phyloP scores from a whole-genome alignment of 2,329 filamentous ascomycete species.

The Cladosporium sp. region DNA sequence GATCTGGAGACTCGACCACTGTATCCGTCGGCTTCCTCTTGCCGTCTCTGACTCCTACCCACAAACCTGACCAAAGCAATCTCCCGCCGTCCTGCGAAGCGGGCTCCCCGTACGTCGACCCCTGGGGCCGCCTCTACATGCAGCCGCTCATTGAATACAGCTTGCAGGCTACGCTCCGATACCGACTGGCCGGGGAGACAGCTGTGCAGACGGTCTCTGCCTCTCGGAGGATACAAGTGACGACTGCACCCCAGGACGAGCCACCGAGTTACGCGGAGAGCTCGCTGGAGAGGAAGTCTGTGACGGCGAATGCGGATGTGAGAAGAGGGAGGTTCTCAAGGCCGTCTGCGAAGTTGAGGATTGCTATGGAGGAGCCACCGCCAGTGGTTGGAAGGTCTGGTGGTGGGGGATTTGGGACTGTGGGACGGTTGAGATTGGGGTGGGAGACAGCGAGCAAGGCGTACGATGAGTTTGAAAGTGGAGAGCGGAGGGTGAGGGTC shows the following conservation, averaged over 20 bases:
- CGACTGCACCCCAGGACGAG: not conserved
- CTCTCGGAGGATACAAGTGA: not conserved
- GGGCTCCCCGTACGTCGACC: constrained; percentile 1
- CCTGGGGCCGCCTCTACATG: constrained; percentile 4
- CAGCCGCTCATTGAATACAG: constrained; percentile 4
- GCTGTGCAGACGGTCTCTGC: not conserved
- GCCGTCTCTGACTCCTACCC: not conserved
- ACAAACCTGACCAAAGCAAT: not conserved
- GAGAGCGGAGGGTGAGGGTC: not conserved
- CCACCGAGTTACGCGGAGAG: constrained; percentile 1
- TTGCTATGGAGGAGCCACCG: constrained; percentile 1
- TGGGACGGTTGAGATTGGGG: not conserved
- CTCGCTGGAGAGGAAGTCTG: not conserved
- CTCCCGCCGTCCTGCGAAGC: constrained; percentile 2
- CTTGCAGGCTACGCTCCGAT: not conserved
- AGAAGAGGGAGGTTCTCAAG: not conserved
- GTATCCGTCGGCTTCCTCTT: not conserved
- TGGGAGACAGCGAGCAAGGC: not conserved
- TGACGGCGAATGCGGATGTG: not conserved
- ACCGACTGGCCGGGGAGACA: not conserved
- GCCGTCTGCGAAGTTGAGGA: not conserved
- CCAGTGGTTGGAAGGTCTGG: not conserved
- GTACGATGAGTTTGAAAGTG: constrained; percentile 2
- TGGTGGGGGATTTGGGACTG: not conserved
- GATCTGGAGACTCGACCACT: not conserved